These are phyloP conservation scores for Oropetium thomaeum DNA, from an alignment of 176 grass and related monocot genomes.

Conservation along the genomic window DNA sequence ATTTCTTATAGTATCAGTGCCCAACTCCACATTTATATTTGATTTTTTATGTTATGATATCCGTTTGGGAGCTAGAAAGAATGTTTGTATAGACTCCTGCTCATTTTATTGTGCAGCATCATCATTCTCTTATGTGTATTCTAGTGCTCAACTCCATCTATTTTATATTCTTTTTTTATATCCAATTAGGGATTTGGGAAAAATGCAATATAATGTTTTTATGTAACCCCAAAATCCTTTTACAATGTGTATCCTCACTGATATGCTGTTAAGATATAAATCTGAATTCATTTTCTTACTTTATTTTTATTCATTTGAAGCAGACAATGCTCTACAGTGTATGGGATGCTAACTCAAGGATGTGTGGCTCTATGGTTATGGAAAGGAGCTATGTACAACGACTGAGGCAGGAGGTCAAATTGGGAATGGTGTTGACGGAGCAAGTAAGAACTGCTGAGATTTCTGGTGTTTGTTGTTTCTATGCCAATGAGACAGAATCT, in stretches of 20 bases:
- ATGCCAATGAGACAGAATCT: neutral
- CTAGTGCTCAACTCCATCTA: neutral
- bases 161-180: neutral
- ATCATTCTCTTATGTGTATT: constrained; percentile 18
- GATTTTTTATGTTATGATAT: neutral
- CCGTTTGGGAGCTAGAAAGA: neutral
- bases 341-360: constrained; percentile 55
- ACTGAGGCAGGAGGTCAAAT: constrained; percentile 63
- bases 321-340: constrained; percentile 76
- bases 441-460: constrained; percentile 63
- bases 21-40: neutral
- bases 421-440: constrained; percentile 58
- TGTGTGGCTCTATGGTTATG: constrained; percentile 63
- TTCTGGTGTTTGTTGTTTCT: constrained; percentile 16
- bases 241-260: neutral
- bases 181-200: neutral
- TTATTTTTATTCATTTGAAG: constrained; percentile 50
- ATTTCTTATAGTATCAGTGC: constrained; percentile 10
- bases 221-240: neutral
- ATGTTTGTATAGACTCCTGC: constrained; percentile 1
- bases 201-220: neutral
- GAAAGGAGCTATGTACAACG: constrained; percentile 65
- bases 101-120: constrained; percentile 12
- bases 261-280: neutral
- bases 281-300: constrained; percentile 32